Evolutionary conservation across 495 filamentous ascomycete genomes (phyloP), one percentile per base, ranked within the genome.

Genomic region (Penicillium pulvis): DNA sequence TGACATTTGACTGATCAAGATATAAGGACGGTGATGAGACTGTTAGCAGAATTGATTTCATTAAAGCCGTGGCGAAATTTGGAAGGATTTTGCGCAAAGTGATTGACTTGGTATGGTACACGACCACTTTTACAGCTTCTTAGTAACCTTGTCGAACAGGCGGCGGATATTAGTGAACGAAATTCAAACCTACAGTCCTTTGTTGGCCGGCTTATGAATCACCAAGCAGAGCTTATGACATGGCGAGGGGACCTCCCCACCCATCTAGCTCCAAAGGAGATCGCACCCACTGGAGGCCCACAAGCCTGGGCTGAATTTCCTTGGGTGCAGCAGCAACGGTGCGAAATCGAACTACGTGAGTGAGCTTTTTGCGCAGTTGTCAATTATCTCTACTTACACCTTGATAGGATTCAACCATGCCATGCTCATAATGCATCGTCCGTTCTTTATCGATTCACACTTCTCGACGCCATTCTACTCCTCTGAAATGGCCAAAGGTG

Each of bases 391-490:
- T 28, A 24, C 51, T 42, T 23, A 53, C 16, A 28, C 28, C 47
- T 33, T 20, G 16, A n/a, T 24, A 61, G 53, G 53, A 10, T 61
- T 61, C 30, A 61, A 61, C 24, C 53, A 56, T 52, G 47, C 56
- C 14, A 61, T 61, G 58, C 53, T 56, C 14, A 28, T 61, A 17
- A 42, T 56, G 53, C 58, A 61, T 31, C 58, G 58, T 9, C 58
- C 58, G 7, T 61, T 61, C 42, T 53, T 61, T 36, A 24, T 48
- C 23, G 12, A 48, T 41, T 16, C 14, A 41, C 47, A 2, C 8
- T 48, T 61, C n/a, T 61, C 53, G 33, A 61, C 53, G 30, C 58
- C 58, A 26, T 61, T 61, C 19, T 61, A 61, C 35, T 51, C 58
- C 1, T 61, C 49, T 43, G 3, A 1, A n/a, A 61, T 61, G 53